These are phyloP conservation scores for Globisporangium radiosum DNA, from an alignment of 352 stramenopile species.

Conservation along the genomic window DNA sequence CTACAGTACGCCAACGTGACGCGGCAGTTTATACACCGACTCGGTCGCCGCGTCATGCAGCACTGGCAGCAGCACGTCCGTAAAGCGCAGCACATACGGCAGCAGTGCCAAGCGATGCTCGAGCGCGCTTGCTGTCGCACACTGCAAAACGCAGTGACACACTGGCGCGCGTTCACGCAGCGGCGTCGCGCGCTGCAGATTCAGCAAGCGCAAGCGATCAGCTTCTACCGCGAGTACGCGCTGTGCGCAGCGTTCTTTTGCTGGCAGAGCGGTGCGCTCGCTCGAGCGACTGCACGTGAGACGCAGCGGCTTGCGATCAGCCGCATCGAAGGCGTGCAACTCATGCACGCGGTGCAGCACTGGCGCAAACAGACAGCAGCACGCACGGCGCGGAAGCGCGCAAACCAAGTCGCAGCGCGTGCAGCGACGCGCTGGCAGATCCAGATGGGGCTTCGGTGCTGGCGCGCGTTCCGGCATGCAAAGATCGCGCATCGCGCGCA, in stretches of 20 bases:
- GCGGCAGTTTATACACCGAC: neutral
- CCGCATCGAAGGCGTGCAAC: neutral
- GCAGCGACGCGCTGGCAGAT: conserved; percentile 4
- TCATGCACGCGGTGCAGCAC: neutral
- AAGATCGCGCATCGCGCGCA: neutral
- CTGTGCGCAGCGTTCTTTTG: conserved; percentile 19
- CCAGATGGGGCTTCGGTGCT: neutral
- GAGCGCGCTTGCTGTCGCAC: neutral
- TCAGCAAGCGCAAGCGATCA: conserved; percentile 12
- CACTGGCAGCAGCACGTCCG: neutral
- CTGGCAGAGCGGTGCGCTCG: conserved; percentile 18
- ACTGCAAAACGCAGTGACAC: neutral
- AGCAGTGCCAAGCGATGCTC: neutral
- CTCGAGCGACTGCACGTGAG: conserved; percentile 3
- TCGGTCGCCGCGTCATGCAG: neutral
- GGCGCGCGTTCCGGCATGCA: neutral
- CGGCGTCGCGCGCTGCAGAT: neutral
- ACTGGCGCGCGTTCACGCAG: neutral
- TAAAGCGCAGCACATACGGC: neutral
- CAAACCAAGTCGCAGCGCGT: neutral
- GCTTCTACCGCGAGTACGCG: conserved; percentile 25
- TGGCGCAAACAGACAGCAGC: conserved; percentile 1
- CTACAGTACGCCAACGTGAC: neutral
- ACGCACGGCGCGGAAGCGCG: neutral
- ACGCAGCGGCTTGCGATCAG: neutral